Conservation (phyloP, 2,329 filamentous ascomycete genomes). For the Fusarium xylarioides region DNA sequence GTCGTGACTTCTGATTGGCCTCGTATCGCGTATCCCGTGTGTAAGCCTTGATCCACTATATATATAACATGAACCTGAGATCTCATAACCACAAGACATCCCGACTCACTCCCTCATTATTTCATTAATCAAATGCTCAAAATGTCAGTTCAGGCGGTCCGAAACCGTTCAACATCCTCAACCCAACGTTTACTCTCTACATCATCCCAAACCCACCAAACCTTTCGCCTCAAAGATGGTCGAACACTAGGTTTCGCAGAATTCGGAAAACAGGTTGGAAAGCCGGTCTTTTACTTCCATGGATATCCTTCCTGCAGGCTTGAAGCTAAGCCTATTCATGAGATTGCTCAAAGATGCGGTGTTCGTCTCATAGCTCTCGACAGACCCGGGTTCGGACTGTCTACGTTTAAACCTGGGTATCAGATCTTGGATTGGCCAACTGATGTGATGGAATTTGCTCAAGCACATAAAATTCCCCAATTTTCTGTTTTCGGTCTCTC, state of each 20-base stretch:
- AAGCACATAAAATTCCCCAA: slow-evolving; percentile 30
- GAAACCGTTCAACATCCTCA: not conserved
- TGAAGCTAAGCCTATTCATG: slow-evolving; percentile 45
- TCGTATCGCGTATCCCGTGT: slow-evolving; percentile 5
- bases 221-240: slow-evolving; percentile 50
- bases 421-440: slow-evolving; percentile 47
- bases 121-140: not conserved
- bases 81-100: not conserved
- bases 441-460: slow-evolving; percentile 47
- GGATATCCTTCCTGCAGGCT: slow-evolving; percentile 54
- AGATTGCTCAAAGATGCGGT: slow-evolving; percentile 36
- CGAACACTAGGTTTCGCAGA: slow-evolving; percentile 53
- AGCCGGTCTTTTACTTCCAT: slow-evolving; percentile 53
- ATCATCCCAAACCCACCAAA: slow-evolving; percentile 28
- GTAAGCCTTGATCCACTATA: not conserved
- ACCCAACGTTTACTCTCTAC: not conserved
- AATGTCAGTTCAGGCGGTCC: not conserved
- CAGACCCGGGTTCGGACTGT: slow-evolving; percentile 55
- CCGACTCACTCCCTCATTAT: not conserved
- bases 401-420: slow-evolving; percentile 47
- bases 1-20: not conserved
- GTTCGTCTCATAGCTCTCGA: slow-evolving; percentile 52
- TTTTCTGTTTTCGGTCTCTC: slow-evolving; percentile 50
- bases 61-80: not conserved
- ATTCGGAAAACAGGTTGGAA: slow-evolving; percentile 46